Base-by-base conservation (phyloP, 148 eudicot species). In the Salicornia ramosissima region DNA sequence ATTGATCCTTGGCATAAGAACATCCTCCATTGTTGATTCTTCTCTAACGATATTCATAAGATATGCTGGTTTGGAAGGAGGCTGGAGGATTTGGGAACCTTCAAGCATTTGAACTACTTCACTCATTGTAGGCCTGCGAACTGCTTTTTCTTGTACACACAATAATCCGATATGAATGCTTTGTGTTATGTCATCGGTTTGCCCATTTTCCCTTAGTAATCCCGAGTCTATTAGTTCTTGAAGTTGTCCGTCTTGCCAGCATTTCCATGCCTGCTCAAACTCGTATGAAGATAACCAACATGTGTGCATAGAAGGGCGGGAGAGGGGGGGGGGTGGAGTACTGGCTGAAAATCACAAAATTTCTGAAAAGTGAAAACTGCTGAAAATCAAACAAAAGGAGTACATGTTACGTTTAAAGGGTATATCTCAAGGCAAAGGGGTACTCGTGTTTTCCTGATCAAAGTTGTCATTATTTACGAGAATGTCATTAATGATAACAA, bases 191-290 rank as follows among this genome's bases (percentile, higher is more conserved):
- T 76, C 74, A 15, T 64, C 59, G 1, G 0, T 15, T 2, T 55
- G 34, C 30, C 13, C 36, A n/a, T 19, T n/a, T 16, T 24, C 52
- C 33, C n/a, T 34, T 6, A n/a, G 7, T 53, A 65, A 60, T 6
- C 33, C 24, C 7, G 70, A 58, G 57, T 81, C 84, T 43, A 81
- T 65, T 25, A 81, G 10, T 6, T 61, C 53, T 28, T 67, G 28
- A 1, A 61, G 60, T 19, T 33, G 53, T 5, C 77, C 75, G 6
- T 39, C 10, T 10, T 4, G 71, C 83, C 81, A 79, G 1, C 53
- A 45, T 46, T 77, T 73, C 85, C 85, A 82, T 49, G 71, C 79
- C 79, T 82, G 60, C 42, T 16, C 14, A 61, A 33, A 49, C 0
- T 46, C 2, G 10, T 19, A 12, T n/a, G n/a, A n/a, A n/a, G n/a